Evolutionary conservation across 371 early-diverging fungal genomes (phyloP).

Genomic region (Synchytrium microbalum): DNA sequence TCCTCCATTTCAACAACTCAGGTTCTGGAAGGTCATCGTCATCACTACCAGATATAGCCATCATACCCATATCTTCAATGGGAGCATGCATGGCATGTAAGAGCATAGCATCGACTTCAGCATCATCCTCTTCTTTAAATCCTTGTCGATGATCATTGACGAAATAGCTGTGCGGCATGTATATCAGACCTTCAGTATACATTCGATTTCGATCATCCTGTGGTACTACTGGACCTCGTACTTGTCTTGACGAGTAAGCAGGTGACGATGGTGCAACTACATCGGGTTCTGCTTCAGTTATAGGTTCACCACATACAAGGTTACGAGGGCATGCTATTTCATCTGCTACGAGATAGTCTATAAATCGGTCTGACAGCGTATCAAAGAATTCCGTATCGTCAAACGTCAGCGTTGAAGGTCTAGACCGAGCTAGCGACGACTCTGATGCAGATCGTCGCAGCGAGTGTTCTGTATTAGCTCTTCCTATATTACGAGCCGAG

Average conservation of each 20-base stretch:
- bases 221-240: constrained; percentile 10
- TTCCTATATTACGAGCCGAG: not conserved
- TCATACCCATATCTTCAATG: not conserved
- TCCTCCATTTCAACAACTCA: constrained; percentile 46
- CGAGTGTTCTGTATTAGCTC: not conserved
- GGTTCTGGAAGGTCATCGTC: constrained; percentile 7
- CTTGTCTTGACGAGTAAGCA: not conserved
- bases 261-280: not conserved
- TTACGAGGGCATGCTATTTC: constrained; percentile 82
- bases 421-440: not conserved
- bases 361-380: constrained; percentile 47
- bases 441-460: not conserved
- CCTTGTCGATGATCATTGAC: constrained; percentile 91
- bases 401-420: not conserved
- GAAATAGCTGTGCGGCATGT: constrained; percentile 87
- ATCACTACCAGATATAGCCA: not conserved
- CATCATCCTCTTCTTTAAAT: constrained; percentile 64
- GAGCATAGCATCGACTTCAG: constrained; percentile 29
- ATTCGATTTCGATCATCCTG: constrained; percentile 72
- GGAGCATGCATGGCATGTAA: constrained; percentile 14
- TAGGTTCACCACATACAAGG: constrained; percentile 60
- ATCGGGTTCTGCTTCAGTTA: constrained; percentile 5
- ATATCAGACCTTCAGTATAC: constrained; percentile 83
- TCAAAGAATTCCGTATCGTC: constrained; percentile 14
- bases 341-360: constrained; percentile 86